Evolutionary conservation across 257 asterid species (phyloP), one percentile per base, ranked within the genome.

Genomic region (Solanum pennellii): DNA sequence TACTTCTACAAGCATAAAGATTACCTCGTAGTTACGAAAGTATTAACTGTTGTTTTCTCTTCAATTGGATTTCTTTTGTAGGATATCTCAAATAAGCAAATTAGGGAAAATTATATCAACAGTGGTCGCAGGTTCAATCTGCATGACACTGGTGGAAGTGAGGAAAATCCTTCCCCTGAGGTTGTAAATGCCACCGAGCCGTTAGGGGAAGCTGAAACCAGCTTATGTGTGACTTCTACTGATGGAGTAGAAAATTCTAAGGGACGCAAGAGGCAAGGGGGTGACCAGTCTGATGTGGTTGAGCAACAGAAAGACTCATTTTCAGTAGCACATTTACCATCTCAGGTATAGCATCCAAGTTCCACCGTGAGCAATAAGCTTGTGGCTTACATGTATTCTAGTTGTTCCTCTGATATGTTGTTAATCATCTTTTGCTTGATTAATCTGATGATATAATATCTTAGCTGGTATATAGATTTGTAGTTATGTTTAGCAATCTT

Each of bases 261-360:
- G 85, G 76, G 76, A 85, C 87, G 71, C 31, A 49, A 52, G 74
- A 87, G 49, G 72, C 89, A 65, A 87, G 74, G 23, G 71, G 92
- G 49, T 60, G 88, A 85, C 1, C 82, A 75, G 76, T 85, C 79
- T 87, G 89, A 52, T 86, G 94, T 87, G 71, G 88, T 89, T 72
- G 89, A 71, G 88, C 91, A 89, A 82, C 91, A 84, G 71, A 89
- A 74, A 75, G 87, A 27, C 42, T 39, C 52, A 18, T 90, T 90
- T 86, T 83, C 94, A 39, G 98, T 97, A 66, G 94, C 92, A 89
- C 93, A 95, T 60, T 90, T 95, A 86, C 99, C 99, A 14, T 92
- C 96, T 89, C 94, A 95, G 98, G 99, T 97, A 90, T 87, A 88
- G 82, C 83, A 79, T 79, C 25, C 41, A 68, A 76, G 86, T 74